Percentiles rank a stretch among this genome's conserved stretches.
Evolutionary conservation across 2,329 filamentous ascomycete genomes (phyloP).

Genomic region (Mycocentrospora acerina): DNA sequence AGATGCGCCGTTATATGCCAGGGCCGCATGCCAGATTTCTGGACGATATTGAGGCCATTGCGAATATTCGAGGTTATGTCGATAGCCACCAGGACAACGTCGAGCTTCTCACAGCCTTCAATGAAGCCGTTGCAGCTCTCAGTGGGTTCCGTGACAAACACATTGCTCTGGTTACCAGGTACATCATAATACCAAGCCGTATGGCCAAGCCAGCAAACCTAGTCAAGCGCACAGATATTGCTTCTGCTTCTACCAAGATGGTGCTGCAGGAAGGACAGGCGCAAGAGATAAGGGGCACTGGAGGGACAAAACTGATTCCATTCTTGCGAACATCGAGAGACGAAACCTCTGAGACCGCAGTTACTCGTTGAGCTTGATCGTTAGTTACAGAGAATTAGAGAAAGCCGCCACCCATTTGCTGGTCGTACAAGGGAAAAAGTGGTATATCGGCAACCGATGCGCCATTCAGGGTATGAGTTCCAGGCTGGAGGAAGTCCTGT

Average conservation of each 20-base stretch:
- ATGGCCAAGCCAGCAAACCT: conserved; percentile 22
- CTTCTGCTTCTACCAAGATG: conserved; percentile 48
- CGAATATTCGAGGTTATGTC: conserved; percentile 51
- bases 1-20: conserved; percentile 59
- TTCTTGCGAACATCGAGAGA: conserved; percentile 56
- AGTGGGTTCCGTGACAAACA: conserved; percentile 54
- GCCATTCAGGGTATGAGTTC: conserved; percentile 29
- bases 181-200: conserved; percentile 51
- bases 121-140: conserved; percentile 49
- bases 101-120: conserved; percentile 47
- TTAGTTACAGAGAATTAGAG: conserved; percentile 1
- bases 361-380: conserved; percentile 8
- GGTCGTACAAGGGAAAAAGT: conserved; percentile 34
- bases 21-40: conserved; percentile 55
- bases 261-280: conserved; percentile 33
- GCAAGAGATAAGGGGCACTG: conserved; percentile 50
- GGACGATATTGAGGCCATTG: conserved; percentile 46
- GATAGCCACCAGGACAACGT: conserved; percentile 34
- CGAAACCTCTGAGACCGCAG: conserved; percentile 49
- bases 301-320: conserved; percentile 56
- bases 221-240: conserved; percentile 43
- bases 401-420: conserved; percentile 18
- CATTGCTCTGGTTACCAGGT: conserved; percentile 55
- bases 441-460: conserved; percentile 35
- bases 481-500: conserved; percentile 35